Percentiles rank a stretch among this genome's conserved stretches.
phyloP scores from a whole-genome alignment of 2,329 filamentous ascomycete genomes.

The Cladophialophora psammophila region DNA sequence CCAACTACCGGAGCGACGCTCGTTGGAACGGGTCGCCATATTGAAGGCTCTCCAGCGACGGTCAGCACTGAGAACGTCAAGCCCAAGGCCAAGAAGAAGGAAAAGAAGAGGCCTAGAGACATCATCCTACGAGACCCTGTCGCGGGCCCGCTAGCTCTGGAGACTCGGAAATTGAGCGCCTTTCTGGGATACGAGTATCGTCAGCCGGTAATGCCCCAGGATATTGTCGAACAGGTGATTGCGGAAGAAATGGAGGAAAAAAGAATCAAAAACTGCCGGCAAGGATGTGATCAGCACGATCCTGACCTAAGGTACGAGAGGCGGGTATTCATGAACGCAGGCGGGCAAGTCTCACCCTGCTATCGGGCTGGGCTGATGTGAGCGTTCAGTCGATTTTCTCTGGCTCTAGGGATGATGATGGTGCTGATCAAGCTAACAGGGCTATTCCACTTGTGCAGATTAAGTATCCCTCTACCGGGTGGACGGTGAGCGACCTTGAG shows the following conservation, averaged over 20 bases:
- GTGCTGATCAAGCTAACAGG: neutral
- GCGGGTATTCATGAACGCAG: conserved; percentile 17
- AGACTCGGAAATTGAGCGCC: conserved; percentile 79
- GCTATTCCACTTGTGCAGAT: neutral
- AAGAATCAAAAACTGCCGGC: conserved; percentile 16
- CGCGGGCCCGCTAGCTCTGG: conserved; percentile 72
- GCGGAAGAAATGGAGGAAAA: conserved; percentile 25
- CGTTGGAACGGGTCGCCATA: conserved; percentile 17
- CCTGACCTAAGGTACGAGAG: conserved; percentile 28
- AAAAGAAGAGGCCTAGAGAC: conserved; percentile 83
- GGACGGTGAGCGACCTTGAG: neutral
- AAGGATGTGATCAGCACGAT: conserved; percentile 15
- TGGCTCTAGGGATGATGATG: neutral
- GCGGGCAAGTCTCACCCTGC: conserved; percentile 16
- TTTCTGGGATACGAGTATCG: conserved; percentile 92
- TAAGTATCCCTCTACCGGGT: neutral
- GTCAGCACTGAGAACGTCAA: conserved; percentile 46
- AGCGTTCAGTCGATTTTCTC: neutral
- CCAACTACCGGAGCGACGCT: conserved; percentile 18
- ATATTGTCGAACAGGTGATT: conserved; percentile 30
- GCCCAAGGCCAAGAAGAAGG: conserved; percentile 53
- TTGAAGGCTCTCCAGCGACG: conserved; percentile 20
- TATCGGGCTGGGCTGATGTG: conserved; percentile 9
- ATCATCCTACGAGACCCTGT: conserved; percentile 77
- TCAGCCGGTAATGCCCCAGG: conserved; percentile 25